Evolutionary conservation across 805 yeast species (phyloP).

Genomic region (Spencermartinsiella europaea): DNA sequence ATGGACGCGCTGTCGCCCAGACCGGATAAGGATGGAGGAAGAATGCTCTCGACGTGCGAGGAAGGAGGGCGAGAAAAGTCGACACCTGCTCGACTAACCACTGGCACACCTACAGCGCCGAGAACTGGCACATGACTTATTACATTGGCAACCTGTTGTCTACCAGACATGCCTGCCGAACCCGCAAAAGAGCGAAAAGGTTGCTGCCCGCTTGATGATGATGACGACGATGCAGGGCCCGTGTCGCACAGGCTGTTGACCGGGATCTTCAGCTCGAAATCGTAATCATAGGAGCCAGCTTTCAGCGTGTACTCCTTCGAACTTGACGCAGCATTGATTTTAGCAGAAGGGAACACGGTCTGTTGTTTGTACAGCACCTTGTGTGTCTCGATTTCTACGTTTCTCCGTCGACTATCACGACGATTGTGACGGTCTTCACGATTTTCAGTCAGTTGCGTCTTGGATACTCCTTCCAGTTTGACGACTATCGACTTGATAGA

Average conservation of each 20-base stretch:
- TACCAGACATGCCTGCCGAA: slow-evolving; percentile 5
- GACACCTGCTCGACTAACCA: slow-evolving; percentile 11
- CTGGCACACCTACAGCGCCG: not conserved
- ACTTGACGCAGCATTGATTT: slow-evolving; percentile 16
- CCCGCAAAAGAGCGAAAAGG: too few relatives aligned
- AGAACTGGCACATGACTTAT: slow-evolving; percentile 1
- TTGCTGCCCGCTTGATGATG: not conserved
- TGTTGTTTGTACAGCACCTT: slow-evolving; percentile 27
- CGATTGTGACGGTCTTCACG: slow-evolving; percentile 18
- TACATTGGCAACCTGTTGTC: not conserved
- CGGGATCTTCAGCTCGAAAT: slow-evolving; percentile 33
- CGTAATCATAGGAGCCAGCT: slow-evolving; percentile 33
- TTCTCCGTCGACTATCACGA: slow-evolving; percentile 20
- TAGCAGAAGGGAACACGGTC: slow-evolving; percentile 35
- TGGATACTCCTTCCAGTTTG: slow-evolving; percentile 30
- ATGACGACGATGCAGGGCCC: slow-evolving; percentile 5
- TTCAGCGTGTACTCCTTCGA: slow-evolving; percentile 29
- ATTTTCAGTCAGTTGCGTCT: slow-evolving; percentile 12
- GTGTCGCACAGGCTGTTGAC: slow-evolving; percentile 21
- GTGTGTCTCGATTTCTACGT: slow-evolving; percentile 21
- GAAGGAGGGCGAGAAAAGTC: slow-evolving; percentile 15
- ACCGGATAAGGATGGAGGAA: slow-evolving; percentile 34
- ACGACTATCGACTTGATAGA: slow-evolving; percentile 25
- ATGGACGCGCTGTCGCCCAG: slow-evolving; percentile 28
- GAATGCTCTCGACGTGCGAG: slow-evolving; percentile 18